Base-by-base conservation (phyloP, 2,329 filamentous ascomycete genomes). In the Pestalotiopsis sp. region DNA sequence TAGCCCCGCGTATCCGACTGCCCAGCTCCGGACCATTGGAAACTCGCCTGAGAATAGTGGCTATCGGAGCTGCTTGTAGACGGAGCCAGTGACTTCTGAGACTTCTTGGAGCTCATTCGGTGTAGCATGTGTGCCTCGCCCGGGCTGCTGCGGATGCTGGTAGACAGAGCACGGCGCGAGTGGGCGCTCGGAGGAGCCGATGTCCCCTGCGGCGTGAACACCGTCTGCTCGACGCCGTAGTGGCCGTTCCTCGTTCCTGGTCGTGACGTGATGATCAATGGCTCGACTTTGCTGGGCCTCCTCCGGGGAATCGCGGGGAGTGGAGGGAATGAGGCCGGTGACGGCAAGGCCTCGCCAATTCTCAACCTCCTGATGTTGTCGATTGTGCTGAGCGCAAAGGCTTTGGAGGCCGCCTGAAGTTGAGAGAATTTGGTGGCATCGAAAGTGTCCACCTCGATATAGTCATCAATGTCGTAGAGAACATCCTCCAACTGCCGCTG, bases 401-500 rank as follows among this genome's bases (percentile, higher is more conserved):
- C 69, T 67, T 81, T 82, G 2, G 81, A 80, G 0, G 81, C 80
- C 0, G 79, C 73, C 66, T 83, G 81, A 4, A 84, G 71, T 20
- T 80, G 77, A 1, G 75, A 69, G 66, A 82, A 84, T 68, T 76
- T 79, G 31, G 73, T 72, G 23, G 73, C 70, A 11, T 81, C 78
- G 67, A 82, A 83, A 4, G 79, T 75, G 60, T 80, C 79, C 5
- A 75, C 70, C 31, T 82, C 78, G 36, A 79, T 78, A 67, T 78
- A 83, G 73, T 84, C 82, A 56, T 84, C 82, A 58, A 84, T 79
- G 68, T 83, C 82, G 71, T 83, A 84, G 6, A 84, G 76, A 3
- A 83, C 73, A 66, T 82, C 80, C 63, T 83, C 81, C 4, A 83
- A 72, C 17, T 71, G 68, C 12, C 79, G 72, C 27, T 75, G 74